A percentile compares a stretch with the other conserved stretches of the same genome.
These are phyloP conservation scores for Polytrichum formosum DNA, from an alignment of 225 moss, liverwort and hornwort species.

Conservation along the genomic window DNA sequence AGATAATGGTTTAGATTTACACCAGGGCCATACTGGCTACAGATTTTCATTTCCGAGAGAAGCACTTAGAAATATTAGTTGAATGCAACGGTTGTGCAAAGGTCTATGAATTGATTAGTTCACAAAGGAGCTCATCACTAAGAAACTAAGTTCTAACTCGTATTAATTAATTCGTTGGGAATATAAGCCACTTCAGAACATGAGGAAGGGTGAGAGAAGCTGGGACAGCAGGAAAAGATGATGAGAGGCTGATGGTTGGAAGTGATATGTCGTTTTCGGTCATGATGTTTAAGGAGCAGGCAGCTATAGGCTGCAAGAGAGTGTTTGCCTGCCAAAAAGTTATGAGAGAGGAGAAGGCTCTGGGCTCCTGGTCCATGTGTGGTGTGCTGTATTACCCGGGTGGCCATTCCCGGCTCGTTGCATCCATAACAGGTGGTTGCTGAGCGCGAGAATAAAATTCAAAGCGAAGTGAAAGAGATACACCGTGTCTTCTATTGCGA, in stretches of 20 bases:
- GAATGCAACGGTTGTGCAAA: too few species aligned
- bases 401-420: conserved; percentile 92
- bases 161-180: too few species aligned
- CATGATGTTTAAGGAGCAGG: conserved; percentile 77
- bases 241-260: conserved; percentile 63
- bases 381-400: conserved; percentile 99
- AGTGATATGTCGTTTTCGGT: conserved; percentile 50
- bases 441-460: conserved; percentile 97
- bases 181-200: neutral
- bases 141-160: too few species aligned
- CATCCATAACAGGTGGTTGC: conserved; percentile 99
- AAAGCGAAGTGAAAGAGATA: conserved; percentile 98
- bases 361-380: conserved; percentile 80
- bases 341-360: conserved; percentile 75
- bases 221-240: conserved; percentile 23
- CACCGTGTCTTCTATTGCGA: conserved; percentile 95
- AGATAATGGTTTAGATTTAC: too few species aligned
- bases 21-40: too few species aligned
- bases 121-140: too few species aligned
- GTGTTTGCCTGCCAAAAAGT: conserved; percentile 77
- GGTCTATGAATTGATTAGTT: too few species aligned
- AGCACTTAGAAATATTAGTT: too few species aligned
- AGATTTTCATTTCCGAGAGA: too few species aligned
- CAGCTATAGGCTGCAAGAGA: conserved; percentile 96
- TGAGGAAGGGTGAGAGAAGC: conserved; percentile 8